phyloP scores from a whole-genome alignment of 176 grass and related monocot species.

The Ensete glaucum region DNA sequence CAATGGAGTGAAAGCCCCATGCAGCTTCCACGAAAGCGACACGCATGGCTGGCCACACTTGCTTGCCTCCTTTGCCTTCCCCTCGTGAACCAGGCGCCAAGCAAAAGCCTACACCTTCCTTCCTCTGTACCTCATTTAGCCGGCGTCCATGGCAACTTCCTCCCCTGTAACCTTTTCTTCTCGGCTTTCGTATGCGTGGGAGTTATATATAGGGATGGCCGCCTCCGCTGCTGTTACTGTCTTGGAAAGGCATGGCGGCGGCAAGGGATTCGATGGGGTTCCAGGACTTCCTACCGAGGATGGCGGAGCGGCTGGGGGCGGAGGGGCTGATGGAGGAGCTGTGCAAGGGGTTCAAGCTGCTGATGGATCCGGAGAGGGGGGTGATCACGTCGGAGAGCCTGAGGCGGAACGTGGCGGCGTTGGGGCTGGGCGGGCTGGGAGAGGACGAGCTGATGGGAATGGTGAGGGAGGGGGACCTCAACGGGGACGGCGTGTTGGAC shows the following conservation, averaged over 20 bases:
- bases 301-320: slow-evolving; percentile 58
- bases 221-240: too few relatives aligned
- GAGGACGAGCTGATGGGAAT: slow-evolving; percentile 59
- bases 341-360: slow-evolving; percentile 87
- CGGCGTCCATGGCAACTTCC: background rate
- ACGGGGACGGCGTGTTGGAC: slow-evolving; percentile 63
- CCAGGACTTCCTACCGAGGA: slow-evolving; percentile 65
- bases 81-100: background rate
- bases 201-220: too few relatives aligned
- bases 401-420: slow-evolving; percentile 36
- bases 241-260: background rate
- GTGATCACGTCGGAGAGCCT: slow-evolving; percentile 81
- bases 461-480: slow-evolving; percentile 61
- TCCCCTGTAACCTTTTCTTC: background rate
- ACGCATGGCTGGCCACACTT: background rate
- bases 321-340: slow-evolving; percentile 79
- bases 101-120: background rate
- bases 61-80: background rate
- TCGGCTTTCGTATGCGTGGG: too few relatives aligned
- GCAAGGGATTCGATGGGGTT: slow-evolving; percentile 24
- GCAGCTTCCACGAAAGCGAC: background rate
- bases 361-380: slow-evolving; percentile 51
- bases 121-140: too few relatives aligned
- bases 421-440: slow-evolving; percentile 42
- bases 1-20: background rate